Percentiles rank a stretch among this genome's conserved stretches.
Evolutionary conservation across 2,329 filamentous ascomycete species (phyloP).

Genomic region (Colletotrichum incanum): DNA sequence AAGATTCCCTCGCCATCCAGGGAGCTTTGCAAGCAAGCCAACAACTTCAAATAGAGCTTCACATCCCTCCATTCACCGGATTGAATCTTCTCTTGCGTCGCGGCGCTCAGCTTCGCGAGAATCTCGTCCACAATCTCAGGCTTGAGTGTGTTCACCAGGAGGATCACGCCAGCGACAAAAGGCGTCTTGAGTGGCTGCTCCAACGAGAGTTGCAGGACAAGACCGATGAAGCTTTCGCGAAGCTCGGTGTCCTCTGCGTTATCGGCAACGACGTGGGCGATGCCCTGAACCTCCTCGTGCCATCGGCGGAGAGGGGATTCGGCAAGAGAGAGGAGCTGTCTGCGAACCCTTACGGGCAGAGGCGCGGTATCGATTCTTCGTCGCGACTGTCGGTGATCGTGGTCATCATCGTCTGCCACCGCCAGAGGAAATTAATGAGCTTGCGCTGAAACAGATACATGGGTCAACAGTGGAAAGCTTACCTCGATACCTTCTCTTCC

Average conservation of each 20-base stretch:
- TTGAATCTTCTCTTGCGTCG: constrained; percentile 77
- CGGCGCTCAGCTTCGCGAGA: constrained; percentile 73
- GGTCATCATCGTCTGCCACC: constrained; percentile 79
- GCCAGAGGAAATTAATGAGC: constrained; percentile 43
- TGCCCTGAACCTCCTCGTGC: constrained; percentile 82
- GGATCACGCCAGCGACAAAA: constrained; percentile 87
- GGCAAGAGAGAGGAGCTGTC: constrained; percentile 84
- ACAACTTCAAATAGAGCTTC: constrained; percentile 90
- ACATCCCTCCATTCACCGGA: constrained; percentile 89
- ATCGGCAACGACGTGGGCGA: constrained; percentile 84
- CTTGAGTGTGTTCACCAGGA: constrained; percentile 84
- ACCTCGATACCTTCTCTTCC: constrained; percentile 89
- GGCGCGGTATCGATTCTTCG: constrained; percentile 81
- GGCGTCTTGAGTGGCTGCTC: constrained; percentile 99
- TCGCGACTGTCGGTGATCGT: constrained; percentile 77
- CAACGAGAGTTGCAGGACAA: constrained; percentile 82
- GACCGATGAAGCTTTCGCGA: constrained; percentile 79
- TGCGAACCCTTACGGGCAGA: constrained; percentile 79
- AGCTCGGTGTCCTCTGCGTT: constrained; percentile 90
- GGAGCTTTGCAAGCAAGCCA: constrained; percentile 87
- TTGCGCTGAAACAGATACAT: constrained; percentile 16
- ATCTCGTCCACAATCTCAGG: constrained; percentile 82
- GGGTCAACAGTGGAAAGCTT: constrained; percentile 47
- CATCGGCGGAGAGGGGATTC: constrained; percentile 85
- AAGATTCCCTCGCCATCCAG: constrained; percentile 90